phyloP scores from a whole-genome alignment of 768 basidiomycete species.

The Pisolithus tinctorius region DNA sequence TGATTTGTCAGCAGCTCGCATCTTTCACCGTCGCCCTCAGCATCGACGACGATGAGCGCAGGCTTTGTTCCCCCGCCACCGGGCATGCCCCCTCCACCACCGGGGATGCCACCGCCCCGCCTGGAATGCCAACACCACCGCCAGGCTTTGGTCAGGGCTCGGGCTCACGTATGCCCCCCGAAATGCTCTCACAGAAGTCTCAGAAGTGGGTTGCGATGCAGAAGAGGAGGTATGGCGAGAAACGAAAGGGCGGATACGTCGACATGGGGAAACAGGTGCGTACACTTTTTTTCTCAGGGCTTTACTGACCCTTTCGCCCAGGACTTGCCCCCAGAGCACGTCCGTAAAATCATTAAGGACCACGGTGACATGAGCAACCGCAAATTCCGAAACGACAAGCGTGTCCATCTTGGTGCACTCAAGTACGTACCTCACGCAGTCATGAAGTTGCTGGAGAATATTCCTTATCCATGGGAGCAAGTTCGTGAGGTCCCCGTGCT shows the following conservation, averaged over 20 bases:
- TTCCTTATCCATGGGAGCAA: slow-evolving; percentile 98
- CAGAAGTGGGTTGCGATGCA: slow-evolving; percentile 97
- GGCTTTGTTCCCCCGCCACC: slow-evolving; percentile 33
- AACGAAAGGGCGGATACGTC: slow-evolving; percentile 81
- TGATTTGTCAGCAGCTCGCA: slow-evolving; percentile 14
- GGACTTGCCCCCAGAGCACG: slow-evolving; percentile 96
- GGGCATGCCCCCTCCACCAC: slow-evolving; percentile 33
- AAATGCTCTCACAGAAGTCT: slow-evolving; percentile 83
- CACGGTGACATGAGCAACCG: slow-evolving; percentile 99
- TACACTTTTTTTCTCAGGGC: not conserved
- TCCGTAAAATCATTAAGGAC: slow-evolving; percentile 99
- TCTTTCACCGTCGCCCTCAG: slow-evolving; percentile 22
- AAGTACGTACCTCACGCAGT: slow-evolving; percentile 99
- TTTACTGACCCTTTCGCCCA: slow-evolving; percentile 22
- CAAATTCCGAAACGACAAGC: slow-evolving; percentile 99
- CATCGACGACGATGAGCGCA: slow-evolving; percentile 24
- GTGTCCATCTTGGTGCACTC: slow-evolving; percentile 95
- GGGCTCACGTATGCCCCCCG: slow-evolving; percentile 44
- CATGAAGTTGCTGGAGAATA: slow-evolving; percentile 98
- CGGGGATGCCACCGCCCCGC: slow-evolving; percentile 33
- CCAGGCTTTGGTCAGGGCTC: slow-evolving; percentile 26
- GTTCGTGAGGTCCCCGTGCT: slow-evolving; percentile 97
- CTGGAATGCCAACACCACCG: slow-evolving; percentile 33
- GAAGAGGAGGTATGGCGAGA: slow-evolving; percentile 86
- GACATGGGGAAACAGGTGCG: slow-evolving; percentile 91